phyloP scores from a whole-genome alignment of 1,284 basidiomycete species.

The Cutaneotrichosporon cutaneum region DNA sequence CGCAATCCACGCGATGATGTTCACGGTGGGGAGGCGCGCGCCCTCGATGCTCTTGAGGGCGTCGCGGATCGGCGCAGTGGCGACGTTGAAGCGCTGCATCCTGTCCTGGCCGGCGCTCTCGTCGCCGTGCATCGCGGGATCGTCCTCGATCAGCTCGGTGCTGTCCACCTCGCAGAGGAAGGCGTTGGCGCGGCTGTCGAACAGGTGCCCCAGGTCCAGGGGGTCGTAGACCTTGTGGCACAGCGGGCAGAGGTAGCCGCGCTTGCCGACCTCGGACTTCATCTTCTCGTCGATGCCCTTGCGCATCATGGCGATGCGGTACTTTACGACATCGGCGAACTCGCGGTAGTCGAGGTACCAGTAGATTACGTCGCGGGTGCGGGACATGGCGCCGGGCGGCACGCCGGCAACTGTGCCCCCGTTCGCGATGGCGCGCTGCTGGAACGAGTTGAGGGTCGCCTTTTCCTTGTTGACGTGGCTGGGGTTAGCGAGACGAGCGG shows the following conservation, averaged over 20 bases:
- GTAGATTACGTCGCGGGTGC: conserved; percentile 62
- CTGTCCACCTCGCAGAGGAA: conserved; percentile 60
- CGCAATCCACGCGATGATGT: conserved; percentile 49
- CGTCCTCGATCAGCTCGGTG: conserved; percentile 84
- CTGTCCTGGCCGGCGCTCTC: conserved; percentile 65
- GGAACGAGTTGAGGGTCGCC: conserved; percentile 35
- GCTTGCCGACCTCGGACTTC: conserved; percentile 84
- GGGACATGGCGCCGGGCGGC: neutral
- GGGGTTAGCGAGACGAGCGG: conserved; percentile 6
- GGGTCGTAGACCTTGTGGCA: conserved; percentile 83
- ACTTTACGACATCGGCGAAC: conserved; percentile 96
- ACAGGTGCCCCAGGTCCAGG: conserved; percentile 81
- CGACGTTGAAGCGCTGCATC: conserved; percentile 92
- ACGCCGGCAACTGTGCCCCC: conserved; percentile 17
- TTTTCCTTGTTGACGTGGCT: conserved; percentile 51
- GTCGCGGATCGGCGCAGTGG: conserved; percentile 82
- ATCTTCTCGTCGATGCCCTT: conserved; percentile 81
- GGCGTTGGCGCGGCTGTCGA: conserved; percentile 43
- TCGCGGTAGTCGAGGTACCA: conserved; percentile 95
- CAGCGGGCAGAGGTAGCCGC: conserved; percentile 90
- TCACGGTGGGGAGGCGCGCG: conserved; percentile 45
- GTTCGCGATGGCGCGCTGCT: conserved; percentile 24
- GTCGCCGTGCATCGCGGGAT: conserved; percentile 57
- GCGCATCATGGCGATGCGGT: conserved; percentile 93
- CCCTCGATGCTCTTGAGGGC: conserved; percentile 84